Evolutionary conservation across 2,329 filamentous ascomycete genomes (phyloP), one percentile per base, ranked within the genome.

Genomic region (Stagonosporopsis tanaceti): DNA sequence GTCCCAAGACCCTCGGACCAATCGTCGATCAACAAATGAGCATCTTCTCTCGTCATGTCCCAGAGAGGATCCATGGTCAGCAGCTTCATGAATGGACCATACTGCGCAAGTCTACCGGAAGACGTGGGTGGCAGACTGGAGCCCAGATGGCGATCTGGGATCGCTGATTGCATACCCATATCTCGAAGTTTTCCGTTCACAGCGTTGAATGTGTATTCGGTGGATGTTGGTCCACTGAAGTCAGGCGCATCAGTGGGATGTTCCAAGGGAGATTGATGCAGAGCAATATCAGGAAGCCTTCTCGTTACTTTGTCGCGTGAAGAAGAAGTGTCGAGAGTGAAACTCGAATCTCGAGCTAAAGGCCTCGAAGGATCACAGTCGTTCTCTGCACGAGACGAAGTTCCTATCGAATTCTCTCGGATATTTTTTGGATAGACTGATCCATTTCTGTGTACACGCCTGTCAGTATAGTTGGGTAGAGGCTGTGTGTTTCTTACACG

Each of bases 121-220:
- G 51, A 52, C 15, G 57, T 55, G 6, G 57, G 30, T 15, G 47
- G 51, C n/a, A 60, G 11, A 15, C 41, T 24, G 2, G 50, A 46
- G 20, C 42, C 28, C 15, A 45, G 50, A 17, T 50, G 34, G 15
- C 52, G 51, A 14, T 56, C 57, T 12, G 47, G 57, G 30, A 60
- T 60, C 15, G 52, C 57, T 24, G 57, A 60, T 32, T 60, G 57
- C 47, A 60, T 55, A 1, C 57, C 57, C 52, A 51, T 56, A n/a
- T 47, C 57, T 41, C 47, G 51, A 42, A 60, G 57, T 15, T 60
- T 60, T 7, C 57, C 57, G 28, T 54, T 60, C n/a, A 60, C 57
- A 7, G 57, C 37, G 34, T 60, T 60, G 38, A 60, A 54, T 3
- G 46, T 50, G 27, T 60, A 60, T 41, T 60, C 57, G 22, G 42